These are phyloP conservation scores for Asterochloris sp. DNA, from an alignment of 139 green algal species.

Conservation along the genomic window DNA sequence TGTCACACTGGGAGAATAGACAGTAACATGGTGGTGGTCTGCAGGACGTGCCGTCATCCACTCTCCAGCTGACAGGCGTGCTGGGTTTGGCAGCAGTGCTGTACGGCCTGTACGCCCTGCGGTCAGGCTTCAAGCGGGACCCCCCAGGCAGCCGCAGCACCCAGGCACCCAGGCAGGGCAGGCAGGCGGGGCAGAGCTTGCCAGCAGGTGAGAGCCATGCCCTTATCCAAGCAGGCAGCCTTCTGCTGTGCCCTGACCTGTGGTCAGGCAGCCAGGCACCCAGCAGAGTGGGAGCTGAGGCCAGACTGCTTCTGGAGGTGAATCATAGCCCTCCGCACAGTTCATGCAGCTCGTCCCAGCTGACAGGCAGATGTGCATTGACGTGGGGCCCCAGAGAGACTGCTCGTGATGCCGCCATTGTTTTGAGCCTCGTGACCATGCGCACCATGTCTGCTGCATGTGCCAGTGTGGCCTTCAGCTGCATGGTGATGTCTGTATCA, in stretches of 20 bases:
- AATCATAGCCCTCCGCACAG: too few relatives aligned
- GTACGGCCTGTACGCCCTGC: conserved; percentile 41
- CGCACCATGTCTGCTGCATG: too few relatives aligned
- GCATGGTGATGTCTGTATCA: too few relatives aligned
- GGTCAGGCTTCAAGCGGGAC: background rate
- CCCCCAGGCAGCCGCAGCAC: too few relatives aligned
- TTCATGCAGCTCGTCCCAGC: too few relatives aligned
- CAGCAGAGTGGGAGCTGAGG: background rate
- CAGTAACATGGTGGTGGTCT: background rate
- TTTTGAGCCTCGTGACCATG: too few relatives aligned
- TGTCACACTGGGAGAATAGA: too few relatives aligned
- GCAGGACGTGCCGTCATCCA: conserved; percentile 24
- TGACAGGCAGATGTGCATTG: too few relatives aligned
- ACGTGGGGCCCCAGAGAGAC: too few relatives aligned
- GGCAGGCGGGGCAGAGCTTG: background rate
- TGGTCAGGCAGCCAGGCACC: background rate
- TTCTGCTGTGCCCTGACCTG: background rate
- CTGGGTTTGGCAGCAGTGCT: conserved; percentile 52
- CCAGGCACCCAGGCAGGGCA: background rate
- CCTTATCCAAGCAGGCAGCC: background rate
- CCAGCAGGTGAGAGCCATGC: background rate
- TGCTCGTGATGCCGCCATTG: too few relatives aligned
- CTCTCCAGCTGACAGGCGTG: conserved; percentile 52
- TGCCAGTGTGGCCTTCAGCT: too few relatives aligned
- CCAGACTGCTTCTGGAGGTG: background rate